Conservation (phyloP, 75 land plant species). For the Pinus tabuliformis region DNA sequence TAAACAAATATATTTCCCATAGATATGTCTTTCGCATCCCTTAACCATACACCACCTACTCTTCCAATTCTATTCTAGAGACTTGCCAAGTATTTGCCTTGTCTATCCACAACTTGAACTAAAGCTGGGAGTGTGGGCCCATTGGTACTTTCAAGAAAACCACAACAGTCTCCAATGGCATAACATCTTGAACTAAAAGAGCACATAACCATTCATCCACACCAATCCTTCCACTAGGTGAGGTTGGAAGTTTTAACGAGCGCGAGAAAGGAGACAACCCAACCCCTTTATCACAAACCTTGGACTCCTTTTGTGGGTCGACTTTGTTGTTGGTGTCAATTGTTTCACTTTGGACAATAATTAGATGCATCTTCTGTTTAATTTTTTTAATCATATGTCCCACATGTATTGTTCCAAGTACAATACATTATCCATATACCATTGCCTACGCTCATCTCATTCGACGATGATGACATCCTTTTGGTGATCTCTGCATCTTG, state of each 20-base stretch:
- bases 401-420: no score
- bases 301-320: no score
- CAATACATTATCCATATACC: no score
- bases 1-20: conserved; percentile 59
- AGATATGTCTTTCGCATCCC: conserved; percentile 16
- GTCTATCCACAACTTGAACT: conserved; percentile 88
- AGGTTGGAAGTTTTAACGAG: conserved; percentile 58
- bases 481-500: no score
- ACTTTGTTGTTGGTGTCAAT: no score
- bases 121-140: conserved; percentile 79
- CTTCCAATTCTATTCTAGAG: conserved; percentile 36
- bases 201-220: conserved; percentile 81
- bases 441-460: no score
- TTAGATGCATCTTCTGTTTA: no score
- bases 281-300: conserved; percentile 41
- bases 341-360: no score
- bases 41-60: conserved; percentile 43
- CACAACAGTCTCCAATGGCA: conserved; percentile 92
- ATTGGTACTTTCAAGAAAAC: conserved; percentile 81
- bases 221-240: conserved; percentile 94
- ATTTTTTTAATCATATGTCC: no score
- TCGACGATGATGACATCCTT: no score
- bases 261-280: conserved; percentile 83
- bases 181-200: conserved; percentile 79
- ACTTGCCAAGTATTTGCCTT: conserved; percentile 59